Base-by-base conservation (phyloP, 2,329 filamentous ascomycete genomes). In the Sporothrix euskadiensis region DNA sequence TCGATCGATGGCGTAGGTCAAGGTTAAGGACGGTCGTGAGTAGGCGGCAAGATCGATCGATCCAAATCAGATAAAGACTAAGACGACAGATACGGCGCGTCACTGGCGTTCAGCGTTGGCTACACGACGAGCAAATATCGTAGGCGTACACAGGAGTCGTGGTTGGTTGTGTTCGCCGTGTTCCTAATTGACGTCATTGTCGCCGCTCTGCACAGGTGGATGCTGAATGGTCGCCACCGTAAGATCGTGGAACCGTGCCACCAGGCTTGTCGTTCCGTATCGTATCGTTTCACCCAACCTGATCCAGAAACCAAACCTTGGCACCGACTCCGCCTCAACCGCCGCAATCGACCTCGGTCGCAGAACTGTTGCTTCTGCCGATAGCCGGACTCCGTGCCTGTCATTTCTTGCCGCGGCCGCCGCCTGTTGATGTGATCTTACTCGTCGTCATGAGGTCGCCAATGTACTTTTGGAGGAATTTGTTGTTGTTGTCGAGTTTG, bases 391-490 rank as follows among this genome's bases (percentile, higher is more conserved):
- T 10, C 16, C 70, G 59, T 54, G 47, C 35, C 57, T 66, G 73
- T 85, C 79, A 89, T 80, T 89, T 90, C 79, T 88, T 87, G 72
- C 81, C 82, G 44, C 86, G 84, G 75, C 82, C 83, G 71, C 83
- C 83, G 41, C 73, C 65, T 1, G 87, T 84, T 1, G 89, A 86
- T 0, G 90, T 92, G 77, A 92, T 91, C 80, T 92, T 92, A 80
- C 88, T 90, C n/a, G 90, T 92, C 77, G 93, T 93, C 89, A 97
- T 98, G 72, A 98, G 87, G 80, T 97, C 95, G 76, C 95, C 95
- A 79, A 98, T 98, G 81, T 98, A 98, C 82, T 97, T 97, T 82
- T 98, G 95, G 66, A 99, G 84, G 80, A 98, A 98, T 79, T 94
- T 95, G 86, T 99, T 99, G 82, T 98, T 94, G 81, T 88, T 96